A percentile compares a stretch with the other conserved stretches of the same genome.
phyloP scores from a whole-genome alignment of 768 basidiomycete genomes.

The Mycena vulgaris region DNA sequence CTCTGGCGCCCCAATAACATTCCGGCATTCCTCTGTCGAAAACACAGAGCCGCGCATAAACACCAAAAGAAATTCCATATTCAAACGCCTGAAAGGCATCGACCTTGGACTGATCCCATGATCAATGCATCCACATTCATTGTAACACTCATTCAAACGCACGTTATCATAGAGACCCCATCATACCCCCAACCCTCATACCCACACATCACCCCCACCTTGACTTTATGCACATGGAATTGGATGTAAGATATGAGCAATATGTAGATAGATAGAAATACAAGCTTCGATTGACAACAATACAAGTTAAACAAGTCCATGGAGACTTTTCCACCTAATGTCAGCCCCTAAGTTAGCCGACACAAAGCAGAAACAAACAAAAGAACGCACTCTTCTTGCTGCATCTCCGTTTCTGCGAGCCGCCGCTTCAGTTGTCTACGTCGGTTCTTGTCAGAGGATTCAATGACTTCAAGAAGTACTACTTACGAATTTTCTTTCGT shows the following conservation, averaged over 20 bases:
- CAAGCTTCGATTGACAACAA: background rate
- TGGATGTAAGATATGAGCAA: slow-evolving; percentile 24
- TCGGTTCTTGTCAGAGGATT: slow-evolving; percentile 21
- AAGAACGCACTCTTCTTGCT: slow-evolving; percentile 82
- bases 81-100: slow-evolving; percentile 34
- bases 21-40: slow-evolving; percentile 33
- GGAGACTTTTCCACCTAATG: slow-evolving; percentile 76
- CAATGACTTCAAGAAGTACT: background rate
- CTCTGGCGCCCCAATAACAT: slow-evolving; percentile 22
- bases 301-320: slow-evolving; percentile 60
- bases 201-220: slow-evolving; percentile 11
- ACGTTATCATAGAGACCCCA: slow-evolving; percentile 5
- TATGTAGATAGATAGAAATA: slow-evolving; percentile 35
- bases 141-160: slow-evolving; percentile 15
- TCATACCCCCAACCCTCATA: slow-evolving; percentile 10
- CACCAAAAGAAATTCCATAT: slow-evolving; percentile 25
- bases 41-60: slow-evolving; percentile 14
- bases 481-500: slow-evolving; percentile 87
- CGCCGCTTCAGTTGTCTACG: slow-evolving; percentile 78
- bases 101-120: slow-evolving; percentile 17
- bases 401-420: slow-evolving; percentile 78
- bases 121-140: background rate
- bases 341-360: slow-evolving; percentile 34
- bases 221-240: slow-evolving; percentile 1
- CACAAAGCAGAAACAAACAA: slow-evolving; percentile 20